phyloP scores from a whole-genome alignment of 148 eudicot genomes.

The Silene conica region DNA sequence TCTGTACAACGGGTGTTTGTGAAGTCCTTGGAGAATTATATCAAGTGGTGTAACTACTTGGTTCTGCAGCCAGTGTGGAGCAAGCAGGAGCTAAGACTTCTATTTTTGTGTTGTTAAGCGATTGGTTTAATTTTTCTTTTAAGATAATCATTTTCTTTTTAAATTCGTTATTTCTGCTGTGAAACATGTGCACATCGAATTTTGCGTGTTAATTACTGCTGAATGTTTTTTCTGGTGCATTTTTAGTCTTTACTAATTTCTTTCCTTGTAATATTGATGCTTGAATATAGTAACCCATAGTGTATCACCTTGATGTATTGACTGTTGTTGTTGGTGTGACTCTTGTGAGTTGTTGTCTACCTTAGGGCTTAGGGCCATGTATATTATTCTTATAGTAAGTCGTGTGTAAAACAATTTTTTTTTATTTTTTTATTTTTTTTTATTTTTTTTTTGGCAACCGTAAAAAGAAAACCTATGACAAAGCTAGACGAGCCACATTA shows the following conservation, averaged over 20 bases:
- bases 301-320: background rate
- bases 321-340: background rate
- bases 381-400: slow-evolving; percentile 9
- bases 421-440: no score
- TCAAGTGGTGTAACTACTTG: slow-evolving; percentile 91
- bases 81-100: slow-evolving; percentile 46
- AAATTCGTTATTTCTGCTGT: background rate
- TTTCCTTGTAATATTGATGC: background rate
- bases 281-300: background rate
- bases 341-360: background rate
- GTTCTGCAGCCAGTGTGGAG: slow-evolving; percentile 77
- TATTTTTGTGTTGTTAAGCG: background rate
- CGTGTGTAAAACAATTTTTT: no score
- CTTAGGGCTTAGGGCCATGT: background rate
- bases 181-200: background rate
- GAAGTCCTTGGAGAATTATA: slow-evolving; percentile 90
- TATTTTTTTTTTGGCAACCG: no score
- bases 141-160: background rate
- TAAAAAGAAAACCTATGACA: no score
- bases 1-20: slow-evolving; percentile 71
- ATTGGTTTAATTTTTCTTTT: background rate
- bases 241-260: background rate
- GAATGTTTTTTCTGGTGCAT: background rate
- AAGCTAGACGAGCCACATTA: no score
- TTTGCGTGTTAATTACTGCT: background rate